Conservation (phyloP, 2,329 filamentous ascomycete genomes). For the Aspergillus unguis region DNA sequence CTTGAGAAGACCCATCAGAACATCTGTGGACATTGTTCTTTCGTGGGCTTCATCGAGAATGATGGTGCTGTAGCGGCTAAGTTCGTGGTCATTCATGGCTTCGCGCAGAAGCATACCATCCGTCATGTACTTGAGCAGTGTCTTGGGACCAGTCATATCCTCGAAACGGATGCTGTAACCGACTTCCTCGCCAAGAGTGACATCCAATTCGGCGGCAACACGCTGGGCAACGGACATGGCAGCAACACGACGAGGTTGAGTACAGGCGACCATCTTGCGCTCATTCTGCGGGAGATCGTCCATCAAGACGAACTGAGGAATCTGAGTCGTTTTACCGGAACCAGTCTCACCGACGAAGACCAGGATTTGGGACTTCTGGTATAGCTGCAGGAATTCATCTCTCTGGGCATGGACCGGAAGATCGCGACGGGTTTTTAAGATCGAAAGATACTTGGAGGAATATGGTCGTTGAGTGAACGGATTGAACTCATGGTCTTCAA, state of each 20-base stretch:
- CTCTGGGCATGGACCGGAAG: conserved; percentile 90
- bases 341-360: conserved; percentile 99
- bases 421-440: conserved; percentile 76
- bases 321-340: conserved; percentile 98
- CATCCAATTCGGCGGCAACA: conserved; percentile 96
- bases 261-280: conserved; percentile 91
- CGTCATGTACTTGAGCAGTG: conserved; percentile 98
- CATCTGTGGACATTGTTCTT: conserved; percentile 92
- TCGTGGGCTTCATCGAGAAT: conserved; percentile 99
- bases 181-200: conserved; percentile 86
- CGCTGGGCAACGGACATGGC: conserved; percentile 98
- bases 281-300: conserved; percentile 87
- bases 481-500: conserved; percentile 78
- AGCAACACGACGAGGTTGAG: conserved; percentile 93
- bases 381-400: conserved; percentile 89
- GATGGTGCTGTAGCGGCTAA: conserved; percentile 92
- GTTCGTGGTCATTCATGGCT: conserved; percentile 90
- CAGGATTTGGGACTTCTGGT: conserved; percentile 90
- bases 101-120: conserved; percentile 97
- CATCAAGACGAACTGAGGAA: conserved; percentile 95
- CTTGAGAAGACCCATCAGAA: conserved; percentile 94
- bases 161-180: conserved; percentile 99
- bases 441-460: conserved; percentile 82
- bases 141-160: conserved; percentile 83
- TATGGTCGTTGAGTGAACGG: conserved; percentile 78